Percentiles rank a stretch among this genome's conserved stretches.
Conservation (phyloP, 1,284 basidiomycete genomes). For the Ceratobasidium sp. region DNA sequence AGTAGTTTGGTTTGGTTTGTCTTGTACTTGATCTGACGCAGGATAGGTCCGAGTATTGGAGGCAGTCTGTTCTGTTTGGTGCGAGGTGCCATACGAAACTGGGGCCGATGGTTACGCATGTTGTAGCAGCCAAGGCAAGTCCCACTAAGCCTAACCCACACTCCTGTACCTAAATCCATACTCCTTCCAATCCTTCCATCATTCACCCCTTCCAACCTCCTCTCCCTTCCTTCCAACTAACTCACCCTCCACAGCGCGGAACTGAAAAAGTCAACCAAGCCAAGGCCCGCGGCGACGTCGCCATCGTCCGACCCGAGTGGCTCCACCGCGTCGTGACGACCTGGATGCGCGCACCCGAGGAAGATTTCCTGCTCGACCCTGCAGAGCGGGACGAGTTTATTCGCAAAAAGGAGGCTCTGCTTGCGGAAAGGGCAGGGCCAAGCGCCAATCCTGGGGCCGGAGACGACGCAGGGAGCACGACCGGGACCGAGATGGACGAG, state of each 20-base stretch:
- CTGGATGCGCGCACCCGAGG: slow-evolving; percentile 42
- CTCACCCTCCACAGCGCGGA: slow-evolving; percentile 47
- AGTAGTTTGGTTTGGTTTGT: slow-evolving; percentile 39
- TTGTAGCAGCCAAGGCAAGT: slow-evolving; percentile 84
- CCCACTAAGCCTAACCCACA: slow-evolving; percentile 23
- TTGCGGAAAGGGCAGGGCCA: background rate
- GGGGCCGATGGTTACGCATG: slow-evolving; percentile 77
- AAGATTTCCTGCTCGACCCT: slow-evolving; percentile 39
- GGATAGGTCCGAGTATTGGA: slow-evolving; percentile 83
- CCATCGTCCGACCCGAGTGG: slow-evolving; percentile 39
- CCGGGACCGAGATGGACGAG: slow-evolving; percentile 47
- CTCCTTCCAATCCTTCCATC: slow-evolving; percentile 25
- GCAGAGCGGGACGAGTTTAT: slow-evolving; percentile 45
- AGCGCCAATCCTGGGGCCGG: slow-evolving; percentile 75
- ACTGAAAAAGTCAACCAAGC: slow-evolving; percentile 39
- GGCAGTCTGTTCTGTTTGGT: slow-evolving; percentile 85
- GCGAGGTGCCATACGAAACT: slow-evolving; percentile 79
- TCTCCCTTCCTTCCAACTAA: slow-evolving; percentile 84
- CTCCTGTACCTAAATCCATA: slow-evolving; percentile 25
- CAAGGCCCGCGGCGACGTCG: slow-evolving; percentile 24
- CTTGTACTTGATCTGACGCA: background rate
- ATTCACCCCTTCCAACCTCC: slow-evolving; percentile 59
- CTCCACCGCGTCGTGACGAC: slow-evolving; percentile 9
- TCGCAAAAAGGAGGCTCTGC: slow-evolving; percentile 30
- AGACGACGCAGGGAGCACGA: slow-evolving; percentile 52